Base-by-base conservation (phyloP, 345 rosid genomes). In the Acer campestre region DNA sequence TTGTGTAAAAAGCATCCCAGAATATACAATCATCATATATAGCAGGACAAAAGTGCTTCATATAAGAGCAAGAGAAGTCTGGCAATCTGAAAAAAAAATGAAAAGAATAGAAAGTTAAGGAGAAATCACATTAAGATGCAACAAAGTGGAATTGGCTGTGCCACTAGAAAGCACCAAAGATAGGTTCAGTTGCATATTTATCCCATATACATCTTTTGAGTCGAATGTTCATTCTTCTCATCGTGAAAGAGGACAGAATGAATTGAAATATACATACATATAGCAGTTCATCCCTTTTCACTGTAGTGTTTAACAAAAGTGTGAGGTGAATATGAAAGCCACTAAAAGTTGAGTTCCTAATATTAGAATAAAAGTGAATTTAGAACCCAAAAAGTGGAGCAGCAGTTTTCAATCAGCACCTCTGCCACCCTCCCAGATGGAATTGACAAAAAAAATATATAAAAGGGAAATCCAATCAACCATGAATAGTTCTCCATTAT, bases 1-100 rank as follows among this genome's bases (percentile, higher is more conserved):
- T 92, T 65, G 97, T 91, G 87, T 95, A 95, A 61, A 27, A 65
- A 71, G 35, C 64, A 77, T 72, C 2, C 17, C 56, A 69, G 9
- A 31, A 31, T 53, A 62, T 40, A 71, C 18, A n/a, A 35, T 73
- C 61, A 71, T 29, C 23, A 68, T 7, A 65, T 23, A 65, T n/a
- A 44, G 17, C 66, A 40, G 6, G 80, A 13, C 7, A 51, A 12
- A 10, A 61, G 40, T 13, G n/a, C 10, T 23, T n/a, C 29, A 29
- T 25, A 65, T 8, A 46, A 71, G 53, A 8, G 29, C 48, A 40
- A 61, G 12, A 6, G 29, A 58, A 29, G 18, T 22, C 35, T 46
- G 46, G 46, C 46, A 42, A 42, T 42, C 46, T 42, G 46, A 42
- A 42, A 42, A 25, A 25, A 59, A 11, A 70, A 49, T 18, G 22